Percentiles rank a stretch among this genome's conserved stretches.
Conservation (phyloP, 331 rosid species). For the Stylosanthes scabra region DNA sequence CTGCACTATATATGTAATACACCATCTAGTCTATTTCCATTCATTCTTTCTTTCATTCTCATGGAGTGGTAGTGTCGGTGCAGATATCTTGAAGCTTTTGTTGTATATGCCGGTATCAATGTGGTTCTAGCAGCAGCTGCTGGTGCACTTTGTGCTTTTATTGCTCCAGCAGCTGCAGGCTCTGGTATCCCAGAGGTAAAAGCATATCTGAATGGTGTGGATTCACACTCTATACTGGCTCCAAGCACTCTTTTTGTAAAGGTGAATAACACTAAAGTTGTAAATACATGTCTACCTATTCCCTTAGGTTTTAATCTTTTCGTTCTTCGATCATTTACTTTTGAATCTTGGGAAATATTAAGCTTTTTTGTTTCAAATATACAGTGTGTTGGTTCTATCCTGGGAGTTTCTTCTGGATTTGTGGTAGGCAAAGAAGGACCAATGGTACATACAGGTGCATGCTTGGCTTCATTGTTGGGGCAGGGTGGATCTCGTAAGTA, state of each 20-base stretch:
- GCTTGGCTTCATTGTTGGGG: conserved; percentile 81
- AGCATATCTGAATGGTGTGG: conserved; percentile 68
- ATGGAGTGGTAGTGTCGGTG: conserved; percentile 36
- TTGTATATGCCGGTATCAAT: conserved; percentile 55
- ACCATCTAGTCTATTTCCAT: too few species aligned
- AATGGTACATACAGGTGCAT: conserved; percentile 94
- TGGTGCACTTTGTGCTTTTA: conserved; percentile 60
- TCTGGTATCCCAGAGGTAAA: conserved; percentile 78
- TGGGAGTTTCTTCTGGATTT: conserved; percentile 86
- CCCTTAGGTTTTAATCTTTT: background rate
- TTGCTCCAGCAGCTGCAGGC: conserved; percentile 73
- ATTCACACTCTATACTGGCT: conserved; percentile 59
- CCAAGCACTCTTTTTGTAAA: conserved; percentile 67
- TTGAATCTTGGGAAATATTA: background rate
- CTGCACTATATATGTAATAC: background rate
- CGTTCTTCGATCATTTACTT: background rate
- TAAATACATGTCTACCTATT: conserved; percentile 20
- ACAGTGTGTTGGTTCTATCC: conserved; percentile 77
- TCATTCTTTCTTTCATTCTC: conserved; percentile 36
- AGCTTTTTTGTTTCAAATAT: conserved; percentile 25
- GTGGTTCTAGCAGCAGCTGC: conserved; percentile 55
- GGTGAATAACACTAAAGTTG: conserved; percentile 40
- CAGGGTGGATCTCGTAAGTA: conserved; percentile 70
- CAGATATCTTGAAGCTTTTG: conserved; percentile 58
- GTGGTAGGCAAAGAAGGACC: conserved; percentile 95